Base-by-base conservation (phyloP, 2,329 filamentous ascomycete species). In the Blastomyces emzantsi region DNA sequence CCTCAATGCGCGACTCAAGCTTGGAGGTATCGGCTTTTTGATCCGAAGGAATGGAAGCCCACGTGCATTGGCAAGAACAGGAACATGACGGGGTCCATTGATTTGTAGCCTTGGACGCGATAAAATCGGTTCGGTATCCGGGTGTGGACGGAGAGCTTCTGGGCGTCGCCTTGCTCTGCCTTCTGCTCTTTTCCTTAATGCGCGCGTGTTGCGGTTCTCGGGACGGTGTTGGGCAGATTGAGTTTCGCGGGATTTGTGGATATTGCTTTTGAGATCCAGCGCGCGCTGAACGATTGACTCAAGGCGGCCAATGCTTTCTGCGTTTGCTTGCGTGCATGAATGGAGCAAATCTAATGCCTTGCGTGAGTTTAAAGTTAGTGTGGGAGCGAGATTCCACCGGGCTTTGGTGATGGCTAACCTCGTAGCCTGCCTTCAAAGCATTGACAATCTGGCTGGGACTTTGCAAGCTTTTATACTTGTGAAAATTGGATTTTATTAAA, bases 1-100 rank as follows among this genome's bases (percentile, higher is more conserved):
- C 56, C 71, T 71, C 62, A 79, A 69, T 1, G 77, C 69, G 4
- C 72, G 67, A 57, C 74, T 77, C 30, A 80, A 64, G 61, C 71
- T 73, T 64, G 70, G 71, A 9, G 78, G 77, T 61, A 78, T 75
- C 1, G 77, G 78, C 58, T 79, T 79, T 60, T 78, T 77, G 60
- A 78, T 77, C 59, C 77, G 75, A 57, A 80, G 67, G 54, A 79
- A 74, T 2, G 78, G 77, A 13, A 79, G 63, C 17, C 76, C 76
- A 8, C 76, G 73, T 15, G 77, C 77, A 67, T 72, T 75, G 49
- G 78, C 76, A 15, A 79, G 70, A 7, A 73, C 69, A 30, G 78
- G 78, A 8, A 79, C 69, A 60, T 70, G 72, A 22, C 78, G 74
- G 58, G 70, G 71, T n/a, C 76, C 76, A 60, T 66, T 71, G 7